These are phyloP conservation scores for Bathelium albidoporum DNA, from an alignment of 495 filamentous ascomycete species.

Conservation along the genomic window DNA sequence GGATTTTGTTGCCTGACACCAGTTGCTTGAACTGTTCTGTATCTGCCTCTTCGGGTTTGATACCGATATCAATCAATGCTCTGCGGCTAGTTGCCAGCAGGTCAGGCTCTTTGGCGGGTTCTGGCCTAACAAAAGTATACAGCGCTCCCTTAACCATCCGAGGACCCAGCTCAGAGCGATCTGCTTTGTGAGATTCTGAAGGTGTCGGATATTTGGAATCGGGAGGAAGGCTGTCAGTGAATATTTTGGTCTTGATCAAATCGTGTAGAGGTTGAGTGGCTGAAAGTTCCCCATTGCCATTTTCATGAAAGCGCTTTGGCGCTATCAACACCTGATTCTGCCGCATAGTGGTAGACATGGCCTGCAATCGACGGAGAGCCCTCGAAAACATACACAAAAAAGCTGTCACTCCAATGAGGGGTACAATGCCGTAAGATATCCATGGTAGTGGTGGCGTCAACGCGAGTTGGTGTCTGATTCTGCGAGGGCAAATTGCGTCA, in stretches of 20 bases:
- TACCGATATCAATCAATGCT: conserved; percentile 69
- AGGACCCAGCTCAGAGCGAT: conserved; percentile 64
- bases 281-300: neutral
- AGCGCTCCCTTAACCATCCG: conserved; percentile 75
- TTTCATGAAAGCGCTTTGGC: neutral
- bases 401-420: neutral
- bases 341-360: neutral
- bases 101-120: conserved; percentile 56
- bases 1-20: conserved; percentile 69
- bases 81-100: conserved; percentile 66
- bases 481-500: neutral
- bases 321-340: neutral
- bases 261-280: conserved; percentile 28
- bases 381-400: neutral
- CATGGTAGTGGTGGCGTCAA: too few species aligned
- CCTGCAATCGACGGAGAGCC: neutral
- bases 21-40: conserved; percentile 65
- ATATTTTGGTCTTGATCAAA: conserved; percentile 76
- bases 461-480: too few species aligned
- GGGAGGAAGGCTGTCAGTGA: conserved; percentile 67
- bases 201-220: conserved; percentile 77
- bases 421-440: neutral
- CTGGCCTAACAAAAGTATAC: conserved; percentile 84
- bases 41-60: conserved; percentile 53
- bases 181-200: conserved; percentile 64